Evolutionary conservation across 2,329 filamentous ascomycete species (phyloP), one percentile per base, ranked within the genome.

Genomic region (Sordariomycetes sp.): DNA sequence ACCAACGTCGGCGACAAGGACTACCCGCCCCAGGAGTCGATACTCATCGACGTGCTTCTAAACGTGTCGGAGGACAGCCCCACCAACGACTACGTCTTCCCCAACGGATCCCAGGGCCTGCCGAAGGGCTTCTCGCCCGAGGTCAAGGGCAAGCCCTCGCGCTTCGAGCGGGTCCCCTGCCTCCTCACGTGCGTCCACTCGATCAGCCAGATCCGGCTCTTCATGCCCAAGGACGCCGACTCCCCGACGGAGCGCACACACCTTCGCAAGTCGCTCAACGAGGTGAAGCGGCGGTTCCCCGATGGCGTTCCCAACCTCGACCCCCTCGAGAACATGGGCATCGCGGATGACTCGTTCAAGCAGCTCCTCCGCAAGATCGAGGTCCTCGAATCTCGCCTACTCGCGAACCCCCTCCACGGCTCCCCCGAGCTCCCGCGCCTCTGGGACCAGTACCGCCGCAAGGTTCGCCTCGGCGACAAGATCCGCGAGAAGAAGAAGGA

Each of bases 321-420:
- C 65, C 94, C 94, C 0, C 86, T 99, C 45, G 91, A 97, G 69
- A 91, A 96, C 66, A 97, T 99, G 94, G 81, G 84, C 32, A 97
- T 99, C 65, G 86, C 79, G 3, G 94, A 97, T 65, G 90, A 96
- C 1, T 85, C 84, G 0, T 97, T 99, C 75, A 96, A 95, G 76
- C 90, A 90, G 68, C 81, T 96, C 3, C 80, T 97, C 58, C 76
- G 90, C 71, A 97, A 97, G 81, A 96, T 99, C 60, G 94, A 99
- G 72, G 89, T 97, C 12, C 81, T 99, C 1, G 94, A 99, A 72
- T 94, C 92, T 5, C 85, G 89, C 56, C 76, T 99, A 24, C 74
- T 97, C 32, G 82, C 89, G 15, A 97, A 96, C 69, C 90, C 92
- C 4, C 79, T 99, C 17, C 92, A 99, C 70, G 88, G 92, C 60